Base-by-base conservation (phyloP, 192 early-diverging fungal species). In the Backusella westeae region DNA sequence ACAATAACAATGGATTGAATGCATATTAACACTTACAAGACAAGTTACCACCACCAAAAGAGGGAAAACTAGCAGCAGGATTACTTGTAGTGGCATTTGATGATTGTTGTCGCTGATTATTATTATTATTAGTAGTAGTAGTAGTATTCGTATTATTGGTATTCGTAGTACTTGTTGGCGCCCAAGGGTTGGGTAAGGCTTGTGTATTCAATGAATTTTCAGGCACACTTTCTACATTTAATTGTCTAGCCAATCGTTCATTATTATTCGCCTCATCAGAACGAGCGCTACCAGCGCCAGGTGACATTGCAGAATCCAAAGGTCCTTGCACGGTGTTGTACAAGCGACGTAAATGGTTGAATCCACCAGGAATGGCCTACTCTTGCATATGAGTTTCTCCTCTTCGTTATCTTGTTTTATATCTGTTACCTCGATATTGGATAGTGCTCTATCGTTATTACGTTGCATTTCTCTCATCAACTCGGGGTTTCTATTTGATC, bases 391-490 rank as follows among this genome's bases (percentile, higher is more conserved):
- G 17, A 5, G 5, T 17, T 2, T 6, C 4, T 19, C 17, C 9
- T 1, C 6, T 17, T 5, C 32, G 1, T 15, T 32, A 19, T 29
- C 23, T 14, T 21, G 2, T 9, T 10, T 0, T 29, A 5, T 38
- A 7, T 23, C 7, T 69, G 10, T 70, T 77, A 81, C 81, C 74
- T 91, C 90, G 76, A 91, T 77, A 56, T 91, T 89, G 9, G 88
- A 87, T n/a, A 91, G 75, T 17, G 90, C 90, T 44, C 90, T 80
- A 70, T 91, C 90, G 71, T 91, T 89, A 81, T 90, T 91, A 67
- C 90, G 71, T 72, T 86, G 83, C 74, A 86, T 86, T 73, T 91
- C 87, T 67, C 87, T 84, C 89, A 91, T 87, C 23, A 89, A 72
- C 65, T 88, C 86, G 10, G 90, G 90, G 67, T 91, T 91, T 59